Conservation (phyloP, 495 filamentous ascomycete genomes). For the Neurospora tetraspora region DNA sequence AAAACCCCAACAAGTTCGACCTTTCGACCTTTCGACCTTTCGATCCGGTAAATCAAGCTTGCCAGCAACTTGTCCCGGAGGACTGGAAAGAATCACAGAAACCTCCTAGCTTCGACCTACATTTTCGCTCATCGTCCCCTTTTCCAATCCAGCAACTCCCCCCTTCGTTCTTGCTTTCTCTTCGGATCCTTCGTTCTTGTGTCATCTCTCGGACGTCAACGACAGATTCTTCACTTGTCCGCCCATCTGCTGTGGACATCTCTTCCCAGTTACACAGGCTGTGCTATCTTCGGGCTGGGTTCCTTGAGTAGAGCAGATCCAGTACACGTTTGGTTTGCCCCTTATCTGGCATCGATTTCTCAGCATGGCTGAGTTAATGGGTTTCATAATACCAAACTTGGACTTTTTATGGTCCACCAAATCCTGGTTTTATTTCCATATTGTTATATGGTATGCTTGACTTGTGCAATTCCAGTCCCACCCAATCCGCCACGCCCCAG, state of each 20-base stretch:
- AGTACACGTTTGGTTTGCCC: neutral
- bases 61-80: neutral
- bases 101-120: neutral
- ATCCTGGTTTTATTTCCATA: slow-evolving; percentile 27
- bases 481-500: neutral
- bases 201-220: neutral
- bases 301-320: neutral
- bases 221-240: neutral
- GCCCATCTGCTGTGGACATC: neutral
- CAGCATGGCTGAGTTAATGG: slow-evolving; percentile 24
- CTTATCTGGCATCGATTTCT: neutral
- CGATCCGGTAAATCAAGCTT: neutral
- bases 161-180: neutral
- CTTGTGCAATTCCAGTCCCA: neutral
- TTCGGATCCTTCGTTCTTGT: neutral
- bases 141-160: neutral
- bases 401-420: slow-evolving; percentile 29
- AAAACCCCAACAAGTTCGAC: neutral
- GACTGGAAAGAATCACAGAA: neutral
- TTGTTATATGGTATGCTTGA: slow-evolving; percentile 31
- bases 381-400: slow-evolving; percentile 25
- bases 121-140: neutral
- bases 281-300: slow-evolving; percentile 4
- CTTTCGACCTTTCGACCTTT: neutral
- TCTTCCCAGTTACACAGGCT: neutral